Evolutionary conservation across 108 stramenopile species (phyloP), one percentile per base, ranked within the genome.

Genomic region (Chaetoceros muelleri): DNA sequence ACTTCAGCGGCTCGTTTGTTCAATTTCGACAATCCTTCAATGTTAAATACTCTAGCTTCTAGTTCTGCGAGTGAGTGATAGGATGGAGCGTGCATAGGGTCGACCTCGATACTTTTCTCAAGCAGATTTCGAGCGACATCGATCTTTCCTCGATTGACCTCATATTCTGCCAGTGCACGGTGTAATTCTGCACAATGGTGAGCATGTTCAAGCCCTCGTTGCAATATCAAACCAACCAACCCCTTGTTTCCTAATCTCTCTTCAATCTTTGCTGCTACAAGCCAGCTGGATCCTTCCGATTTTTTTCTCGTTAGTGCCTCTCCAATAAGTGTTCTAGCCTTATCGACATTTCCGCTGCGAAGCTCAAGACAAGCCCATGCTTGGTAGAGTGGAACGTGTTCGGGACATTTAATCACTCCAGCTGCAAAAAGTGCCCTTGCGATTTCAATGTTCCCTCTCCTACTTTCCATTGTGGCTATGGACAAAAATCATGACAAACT

Each of bases 51-150:
- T 16, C 68, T 58, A 26, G 91, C 91, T 70, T 93, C 91, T 13
- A 93, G 61, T 62, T 93, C 84, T 8, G 91, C 91, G 30, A 87
- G 67, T 13, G 85, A 82, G 61, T 93, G 87, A 34, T 93, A 93
- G 2, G 87, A 71, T 3, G 85, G 80, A 18, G 87, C 87, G 64
- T 88, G 60, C 31, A 79, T 28, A 3, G 85, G 87, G 56, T 87
- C 80, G 34, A 87, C 52, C 50, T 89, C 87, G 5, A 93, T 66
- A 17, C 84, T 87, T 47, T 76, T 71, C 47, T 89, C 85, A 46
- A 81, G 70, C 10, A 87, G 66, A 52, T 81, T 72, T 24, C 87
- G 65, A 44, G 76, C 84, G 27, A 77, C 73, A 52, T 81, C 65
- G 30, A 81, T 72, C 45, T 85, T 67, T 22, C 82, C 82, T 31